Evolutionary conservation across 106 monocot genomes (phyloP).

Genomic region (Chionographis japonica): DNA sequence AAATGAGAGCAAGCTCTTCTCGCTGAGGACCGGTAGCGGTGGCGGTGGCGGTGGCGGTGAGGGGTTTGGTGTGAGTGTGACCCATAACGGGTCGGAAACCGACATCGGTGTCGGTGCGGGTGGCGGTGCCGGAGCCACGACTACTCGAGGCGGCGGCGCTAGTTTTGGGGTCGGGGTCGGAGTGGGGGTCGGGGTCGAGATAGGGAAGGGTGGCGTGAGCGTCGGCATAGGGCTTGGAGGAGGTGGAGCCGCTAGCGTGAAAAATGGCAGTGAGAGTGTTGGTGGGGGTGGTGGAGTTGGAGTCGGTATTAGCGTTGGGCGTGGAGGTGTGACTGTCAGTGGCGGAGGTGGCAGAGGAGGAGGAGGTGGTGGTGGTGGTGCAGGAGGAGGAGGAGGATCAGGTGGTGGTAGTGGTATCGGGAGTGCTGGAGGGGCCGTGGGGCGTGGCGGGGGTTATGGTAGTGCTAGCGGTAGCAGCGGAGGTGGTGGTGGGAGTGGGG

Average conservation of each 20-base stretch:
- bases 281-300: conserved; percentile 27
- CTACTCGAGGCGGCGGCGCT: conserved; percentile 16
- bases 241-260: conserved; percentile 16
- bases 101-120: conserved; percentile 16
- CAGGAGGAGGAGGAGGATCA: too few species aligned
- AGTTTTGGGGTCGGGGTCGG: conserved; percentile 27
- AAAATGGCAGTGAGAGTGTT: conserved; percentile 15
- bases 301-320: conserved; percentile 14
- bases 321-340: conserved; percentile 6
- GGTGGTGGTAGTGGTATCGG: too few species aligned
- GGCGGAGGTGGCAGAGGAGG: too few species aligned
- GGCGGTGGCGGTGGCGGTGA: conserved; percentile 15
- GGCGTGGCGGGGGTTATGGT: too few species aligned
- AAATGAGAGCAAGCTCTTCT: conserved; percentile 18
- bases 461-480: too few species aligned
- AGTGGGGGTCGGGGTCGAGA: conserved; percentile 17
- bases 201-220: conserved; percentile 25
- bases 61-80: conserved; percentile 15
- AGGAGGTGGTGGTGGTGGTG: too few species aligned
- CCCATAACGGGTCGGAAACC: conserved; percentile 19
- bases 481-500: too few species aligned
- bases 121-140: conserved; percentile 15
- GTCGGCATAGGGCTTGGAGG: conserved; percentile 22
- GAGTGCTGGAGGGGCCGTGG: too few species aligned
- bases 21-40: conserved; percentile 6